Percentiles rank a stretch among this genome's conserved stretches.
Conservation (phyloP, 116 monocot genomes). For the Dioscorea cayenensis region DNA sequence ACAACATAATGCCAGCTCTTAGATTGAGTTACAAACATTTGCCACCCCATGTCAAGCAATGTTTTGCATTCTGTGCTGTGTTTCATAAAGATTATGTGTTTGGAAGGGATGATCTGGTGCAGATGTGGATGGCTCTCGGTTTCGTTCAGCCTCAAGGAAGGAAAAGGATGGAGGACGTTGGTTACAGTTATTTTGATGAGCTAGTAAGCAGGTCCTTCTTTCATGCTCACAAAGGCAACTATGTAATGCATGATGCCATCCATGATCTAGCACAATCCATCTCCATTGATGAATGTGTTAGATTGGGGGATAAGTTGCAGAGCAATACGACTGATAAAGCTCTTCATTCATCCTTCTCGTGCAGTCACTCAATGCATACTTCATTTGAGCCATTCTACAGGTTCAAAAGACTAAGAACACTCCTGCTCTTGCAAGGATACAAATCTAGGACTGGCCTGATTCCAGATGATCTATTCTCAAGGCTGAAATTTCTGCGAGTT, state of each 20-base stretch:
- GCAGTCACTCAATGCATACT: constrained; percentile 11
- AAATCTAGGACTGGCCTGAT: constrained; percentile 4
- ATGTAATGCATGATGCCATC: constrained; percentile 50
- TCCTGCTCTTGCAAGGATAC: constrained; percentile 23
- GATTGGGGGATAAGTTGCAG: constrained; percentile 12
- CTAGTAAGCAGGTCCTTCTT: constrained; percentile 51
- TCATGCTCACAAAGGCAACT: constrained; percentile 23
- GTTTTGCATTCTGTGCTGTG: constrained; percentile 49
- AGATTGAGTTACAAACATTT: constrained; percentile 47
- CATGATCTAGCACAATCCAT: constrained; percentile 45
- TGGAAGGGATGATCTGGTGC: constrained; percentile 25
- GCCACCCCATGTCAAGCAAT: constrained; percentile 40
- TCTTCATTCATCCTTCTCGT: constrained; percentile 35
- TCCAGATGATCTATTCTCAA: constrained; percentile 20
- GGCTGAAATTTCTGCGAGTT: constrained; percentile 21
- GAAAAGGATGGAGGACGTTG: constrained; percentile 35
- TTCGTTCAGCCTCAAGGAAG: constrained; percentile 31
- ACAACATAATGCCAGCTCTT: constrained; percentile 45
- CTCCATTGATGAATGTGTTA: constrained; percentile 22
- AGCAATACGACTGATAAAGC: background rate
- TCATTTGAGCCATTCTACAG: constrained; percentile 16
- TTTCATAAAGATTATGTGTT: constrained; percentile 46
- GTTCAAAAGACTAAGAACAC: constrained; percentile 19
- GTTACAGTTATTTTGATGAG: constrained; percentile 33
- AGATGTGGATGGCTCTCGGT: constrained; percentile 58